These are phyloP conservation scores for Thelonectria blattea DNA, from an alignment of 2,329 filamentous ascomycete species.

Conservation along the genomic window DNA sequence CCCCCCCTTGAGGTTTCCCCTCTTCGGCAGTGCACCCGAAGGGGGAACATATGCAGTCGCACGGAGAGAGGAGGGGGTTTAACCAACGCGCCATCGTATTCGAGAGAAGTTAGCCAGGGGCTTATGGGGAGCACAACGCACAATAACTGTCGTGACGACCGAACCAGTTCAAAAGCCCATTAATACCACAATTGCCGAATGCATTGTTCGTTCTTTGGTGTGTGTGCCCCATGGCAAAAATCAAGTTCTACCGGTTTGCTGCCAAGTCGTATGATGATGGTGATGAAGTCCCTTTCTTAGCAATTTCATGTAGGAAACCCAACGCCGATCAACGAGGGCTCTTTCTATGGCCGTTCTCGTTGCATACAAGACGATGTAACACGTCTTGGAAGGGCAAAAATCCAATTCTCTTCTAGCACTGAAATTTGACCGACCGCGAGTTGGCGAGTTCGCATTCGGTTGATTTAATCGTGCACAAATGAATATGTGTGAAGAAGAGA, in stretches of 20 bases:
- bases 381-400: constrained; percentile 33
- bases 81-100: not conserved
- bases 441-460: constrained; percentile 59
- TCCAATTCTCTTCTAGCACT: constrained; percentile 60
- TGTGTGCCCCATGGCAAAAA: not conserved
- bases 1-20: too few species aligned
- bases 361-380: constrained; percentile 31
- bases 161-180: too few species aligned
- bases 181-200: constrained; percentile 4
- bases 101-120: not conserved
- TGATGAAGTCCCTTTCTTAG: not conserved
- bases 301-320: constrained; percentile 41
- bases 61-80: not conserved
- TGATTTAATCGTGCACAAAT: constrained; percentile 65
- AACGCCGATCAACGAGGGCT: constrained; percentile 35
- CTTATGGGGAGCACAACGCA: constrained; percentile 9
- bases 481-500: constrained; percentile 50
- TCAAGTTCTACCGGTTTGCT: not conserved
- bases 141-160: constrained; percentile 1
- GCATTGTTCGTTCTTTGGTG: too few species aligned
- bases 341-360: constrained; percentile 22
- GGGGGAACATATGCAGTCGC: not conserved
- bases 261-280: constrained; percentile 2
- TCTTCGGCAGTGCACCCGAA: constrained; percentile 18
- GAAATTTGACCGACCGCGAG: constrained; percentile 66